Evolutionary conservation across 768 basidiomycete genomes (phyloP).

Genomic region (Russula lepida): DNA sequence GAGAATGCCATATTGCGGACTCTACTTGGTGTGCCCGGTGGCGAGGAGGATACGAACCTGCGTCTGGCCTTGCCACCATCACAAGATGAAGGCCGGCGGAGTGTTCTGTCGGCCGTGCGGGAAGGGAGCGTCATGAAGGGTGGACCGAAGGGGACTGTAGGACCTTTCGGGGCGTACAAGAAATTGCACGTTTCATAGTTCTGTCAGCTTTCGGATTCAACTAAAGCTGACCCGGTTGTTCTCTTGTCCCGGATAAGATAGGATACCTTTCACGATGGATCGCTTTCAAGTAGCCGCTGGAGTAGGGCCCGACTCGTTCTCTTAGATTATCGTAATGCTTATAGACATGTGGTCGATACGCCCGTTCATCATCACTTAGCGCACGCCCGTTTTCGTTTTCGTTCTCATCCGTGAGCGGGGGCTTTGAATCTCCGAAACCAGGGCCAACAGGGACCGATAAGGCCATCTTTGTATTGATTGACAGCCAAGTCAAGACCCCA

Average conservation of each 20-base stretch:
- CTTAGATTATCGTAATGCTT: neutral
- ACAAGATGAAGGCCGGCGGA: constrained; percentile 18
- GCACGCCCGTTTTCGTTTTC: neutral
- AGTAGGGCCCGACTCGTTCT: neutral
- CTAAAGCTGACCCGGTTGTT: neutral
- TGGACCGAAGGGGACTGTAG: constrained; percentile 22
- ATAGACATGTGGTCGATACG: neutral
- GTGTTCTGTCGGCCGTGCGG: constrained; percentile 15
- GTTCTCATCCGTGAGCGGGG: neutral
- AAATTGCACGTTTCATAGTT: constrained; percentile 12
- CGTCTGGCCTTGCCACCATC: neutral
- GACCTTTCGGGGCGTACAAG: constrained; percentile 21
- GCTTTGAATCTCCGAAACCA: neutral
- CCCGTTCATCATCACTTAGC: too few species aligned
- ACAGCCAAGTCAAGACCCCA: too few species aligned
- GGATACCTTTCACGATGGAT: neutral
- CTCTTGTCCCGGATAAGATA: neutral
- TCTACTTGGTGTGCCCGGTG: constrained; percentile 48
- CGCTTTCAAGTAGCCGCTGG: neutral
- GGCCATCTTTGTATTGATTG: neutral
- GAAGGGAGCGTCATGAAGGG: constrained; percentile 9
- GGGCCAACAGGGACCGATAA: neutral
- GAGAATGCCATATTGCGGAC: constrained; percentile 80
- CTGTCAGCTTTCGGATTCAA: neutral
- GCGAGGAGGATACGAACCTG: constrained; percentile 10